Conservation (phyloP, 2,329 filamentous ascomycete species). For the Colletotrichum sp. region DNA sequence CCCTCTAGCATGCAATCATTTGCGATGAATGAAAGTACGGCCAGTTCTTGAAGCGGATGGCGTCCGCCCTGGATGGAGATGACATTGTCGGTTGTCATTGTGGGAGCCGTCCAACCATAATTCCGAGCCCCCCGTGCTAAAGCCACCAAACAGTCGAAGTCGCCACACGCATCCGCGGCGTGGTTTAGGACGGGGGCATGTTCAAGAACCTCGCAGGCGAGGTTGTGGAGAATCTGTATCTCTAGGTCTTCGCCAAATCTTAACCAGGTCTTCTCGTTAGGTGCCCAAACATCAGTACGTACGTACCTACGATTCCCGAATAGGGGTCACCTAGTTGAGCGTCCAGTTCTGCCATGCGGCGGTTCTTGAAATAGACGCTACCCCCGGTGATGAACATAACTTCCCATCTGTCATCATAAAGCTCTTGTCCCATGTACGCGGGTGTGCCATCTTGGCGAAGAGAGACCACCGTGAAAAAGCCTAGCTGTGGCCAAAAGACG, state of each 20-base stretch:
- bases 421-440: conserved; percentile 66
- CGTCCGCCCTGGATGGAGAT: conserved; percentile 80
- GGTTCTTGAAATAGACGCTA: conserved; percentile 85
- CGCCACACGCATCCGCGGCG: conserved; percentile 82
- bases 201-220: conserved; percentile 74
- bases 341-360: conserved; percentile 81
- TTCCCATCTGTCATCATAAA: conserved; percentile 71
- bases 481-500: conserved; percentile 89
- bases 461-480: conserved; percentile 80
- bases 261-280: not conserved
- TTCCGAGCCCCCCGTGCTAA: conserved; percentile 77
- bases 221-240: conserved; percentile 83
- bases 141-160: conserved; percentile 85
- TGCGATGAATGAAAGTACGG: conserved; percentile 79
- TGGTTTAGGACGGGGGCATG: conserved; percentile 69
- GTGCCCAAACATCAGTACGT: not conserved
- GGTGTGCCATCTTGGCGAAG: conserved; percentile 55
- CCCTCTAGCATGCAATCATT: conserved; percentile 79
- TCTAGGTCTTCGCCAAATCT: conserved; percentile 68
- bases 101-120: conserved; percentile 74
- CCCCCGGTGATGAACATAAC: conserved; percentile 76
- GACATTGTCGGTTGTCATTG: conserved; percentile 72
- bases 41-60: conserved; percentile 86
- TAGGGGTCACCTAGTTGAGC: conserved; percentile 84
- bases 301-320: conserved; percentile 76